phyloP scores from a whole-genome alignment of 148 eudicot genomes.

The Chenopodium formosanum region DNA sequence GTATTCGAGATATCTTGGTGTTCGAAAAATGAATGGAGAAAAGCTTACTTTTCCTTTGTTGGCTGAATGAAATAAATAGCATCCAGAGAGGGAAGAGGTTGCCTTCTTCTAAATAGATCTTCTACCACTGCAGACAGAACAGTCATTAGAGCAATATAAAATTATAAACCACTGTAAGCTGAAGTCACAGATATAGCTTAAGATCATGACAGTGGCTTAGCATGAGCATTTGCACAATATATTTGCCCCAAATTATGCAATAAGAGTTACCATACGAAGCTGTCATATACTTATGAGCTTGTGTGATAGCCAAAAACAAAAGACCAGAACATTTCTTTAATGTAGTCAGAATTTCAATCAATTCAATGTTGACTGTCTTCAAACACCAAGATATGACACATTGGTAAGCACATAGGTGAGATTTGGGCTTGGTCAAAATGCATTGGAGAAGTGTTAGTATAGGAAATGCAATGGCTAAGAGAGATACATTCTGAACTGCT shows the following conservation, averaged over 20 bases:
- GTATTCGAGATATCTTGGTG: neutral
- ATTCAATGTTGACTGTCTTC: neutral
- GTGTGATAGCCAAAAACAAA: neutral
- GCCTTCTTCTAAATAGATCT: constrained; percentile 92
- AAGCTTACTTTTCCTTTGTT: constrained; percentile 80
- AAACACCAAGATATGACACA: neutral
- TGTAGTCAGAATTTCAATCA: neutral
- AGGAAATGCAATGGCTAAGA: neutral
- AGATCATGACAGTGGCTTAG: neutral
- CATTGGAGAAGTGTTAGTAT: neutral
- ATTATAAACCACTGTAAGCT: neutral
- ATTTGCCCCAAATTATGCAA: neutral
- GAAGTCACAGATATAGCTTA: neutral
- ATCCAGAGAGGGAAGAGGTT: constrained; percentile 95
- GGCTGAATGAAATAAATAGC: constrained; percentile 96
- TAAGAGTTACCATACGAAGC: neutral
- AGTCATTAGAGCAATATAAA: constrained; percentile 4
- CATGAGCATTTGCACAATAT: neutral
- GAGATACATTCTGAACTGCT: neutral
- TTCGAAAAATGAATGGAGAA: neutral
- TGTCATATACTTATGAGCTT: neutral
- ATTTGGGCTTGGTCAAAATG: neutral
- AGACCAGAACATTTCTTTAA: neutral
- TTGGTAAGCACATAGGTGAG: too few species aligned
- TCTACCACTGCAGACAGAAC: constrained; percentile 78